Percentiles rank a stretch among this genome's conserved stretches.
phyloP scores from a whole-genome alignment of 2,329 filamentous ascomycete genomes.

The Coleophoma cylindrospora region DNA sequence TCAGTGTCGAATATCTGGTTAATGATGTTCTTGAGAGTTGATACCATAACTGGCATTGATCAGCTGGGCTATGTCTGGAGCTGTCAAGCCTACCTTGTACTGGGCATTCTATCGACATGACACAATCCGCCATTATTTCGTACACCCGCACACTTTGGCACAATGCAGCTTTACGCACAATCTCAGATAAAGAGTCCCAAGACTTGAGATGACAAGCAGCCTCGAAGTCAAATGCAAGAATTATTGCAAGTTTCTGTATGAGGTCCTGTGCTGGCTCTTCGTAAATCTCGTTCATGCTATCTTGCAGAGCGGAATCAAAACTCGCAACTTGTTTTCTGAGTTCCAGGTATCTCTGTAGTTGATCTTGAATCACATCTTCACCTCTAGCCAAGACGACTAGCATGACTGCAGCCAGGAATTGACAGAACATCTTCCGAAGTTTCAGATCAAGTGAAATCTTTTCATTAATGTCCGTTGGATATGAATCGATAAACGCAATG shows the following conservation, averaged over 20 bases:
- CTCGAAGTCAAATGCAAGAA: constrained; percentile 78
- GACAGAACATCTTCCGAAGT: constrained; percentile 61
- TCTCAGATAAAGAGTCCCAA: constrained; percentile 60
- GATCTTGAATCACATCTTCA: constrained; percentile 41
- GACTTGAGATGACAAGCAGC: constrained; percentile 59
- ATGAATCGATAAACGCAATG: constrained; percentile 44
- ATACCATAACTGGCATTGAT: constrained; percentile 34
- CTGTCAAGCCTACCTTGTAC: constrained; percentile 37
- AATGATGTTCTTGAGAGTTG: constrained; percentile 60
- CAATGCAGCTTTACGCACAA: constrained; percentile 47
- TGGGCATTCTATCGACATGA: constrained; percentile 50
- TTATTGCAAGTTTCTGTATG: constrained; percentile 53
- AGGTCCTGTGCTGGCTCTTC: constrained; percentile 46
- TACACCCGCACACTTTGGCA: constrained; percentile 43
- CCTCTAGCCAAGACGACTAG: constrained; percentile 46
- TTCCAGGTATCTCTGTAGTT: constrained; percentile 57
- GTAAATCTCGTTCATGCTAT: constrained; percentile 33
- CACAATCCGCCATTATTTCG: constrained; percentile 61
- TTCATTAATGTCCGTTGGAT: constrained; percentile 40
- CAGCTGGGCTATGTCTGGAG: constrained; percentile 6
- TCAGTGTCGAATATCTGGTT: constrained; percentile 59
- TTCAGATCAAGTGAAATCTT: constrained; percentile 41
- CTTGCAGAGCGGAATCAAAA: constrained; percentile 47
- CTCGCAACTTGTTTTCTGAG: constrained; percentile 54
- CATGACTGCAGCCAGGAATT: constrained; percentile 58